Evolutionary conservation across 2,329 filamentous ascomycete species (phyloP).

Genomic region (Leptodontidium sp.): DNA sequence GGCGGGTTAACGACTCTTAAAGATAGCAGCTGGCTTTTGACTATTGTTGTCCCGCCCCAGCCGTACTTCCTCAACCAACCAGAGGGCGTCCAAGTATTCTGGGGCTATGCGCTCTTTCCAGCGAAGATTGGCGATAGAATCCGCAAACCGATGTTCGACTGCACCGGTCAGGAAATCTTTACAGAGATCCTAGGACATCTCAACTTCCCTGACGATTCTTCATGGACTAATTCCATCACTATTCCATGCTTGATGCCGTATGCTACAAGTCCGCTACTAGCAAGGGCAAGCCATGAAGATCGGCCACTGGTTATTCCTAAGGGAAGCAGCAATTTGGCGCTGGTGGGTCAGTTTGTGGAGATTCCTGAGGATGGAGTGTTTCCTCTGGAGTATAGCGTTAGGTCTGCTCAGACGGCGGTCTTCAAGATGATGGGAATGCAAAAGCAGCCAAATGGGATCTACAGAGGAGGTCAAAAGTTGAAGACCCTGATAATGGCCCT

Average conservation of each 20-base stretch:
- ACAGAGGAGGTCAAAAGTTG: constrained; percentile 43
- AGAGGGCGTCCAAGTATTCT: constrained; percentile 47
- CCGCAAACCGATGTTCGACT: constrained; percentile 52
- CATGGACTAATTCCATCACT: constrained; percentile 42
- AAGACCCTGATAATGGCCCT: constrained; percentile 42
- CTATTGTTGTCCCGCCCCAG: constrained; percentile 51
- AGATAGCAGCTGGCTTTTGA: constrained; percentile 53
- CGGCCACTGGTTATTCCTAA: constrained; percentile 51
- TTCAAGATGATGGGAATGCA: constrained; percentile 45
- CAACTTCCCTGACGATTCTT: constrained; percentile 46
- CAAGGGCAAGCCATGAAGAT: constrained; percentile 42
- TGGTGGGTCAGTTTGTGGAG: constrained; percentile 54
- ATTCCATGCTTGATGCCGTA: constrained; percentile 53
- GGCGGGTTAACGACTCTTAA: constrained; percentile 50
- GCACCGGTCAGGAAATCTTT: constrained; percentile 52
- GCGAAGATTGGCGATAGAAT: constrained; percentile 49
- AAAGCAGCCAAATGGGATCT: constrained; percentile 44
- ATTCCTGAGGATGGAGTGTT: constrained; percentile 50
- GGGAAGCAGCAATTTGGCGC: constrained; percentile 49
- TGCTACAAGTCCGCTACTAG: constrained; percentile 51
- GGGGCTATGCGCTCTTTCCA: constrained; percentile 53
- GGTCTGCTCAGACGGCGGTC: constrained; percentile 50
- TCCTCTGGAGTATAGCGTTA: constrained; percentile 51
- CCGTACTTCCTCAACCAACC: constrained; percentile 52
- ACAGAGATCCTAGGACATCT: constrained; percentile 51